Conservation (phyloP, 768 basidiomycete species). For the Neoboletus subvelutipes region DNA sequence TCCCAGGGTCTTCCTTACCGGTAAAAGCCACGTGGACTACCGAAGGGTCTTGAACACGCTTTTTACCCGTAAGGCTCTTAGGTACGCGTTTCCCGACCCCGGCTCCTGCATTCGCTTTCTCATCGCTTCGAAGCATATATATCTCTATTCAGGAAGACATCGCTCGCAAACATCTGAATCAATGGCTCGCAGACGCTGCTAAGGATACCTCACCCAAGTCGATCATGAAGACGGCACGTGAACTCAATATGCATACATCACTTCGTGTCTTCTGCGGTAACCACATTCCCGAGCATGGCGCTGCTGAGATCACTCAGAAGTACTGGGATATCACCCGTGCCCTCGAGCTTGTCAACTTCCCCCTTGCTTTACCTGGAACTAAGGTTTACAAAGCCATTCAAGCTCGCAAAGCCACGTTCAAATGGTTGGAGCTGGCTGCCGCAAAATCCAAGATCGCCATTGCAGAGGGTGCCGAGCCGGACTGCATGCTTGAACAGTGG, state of each 20-base stretch:
- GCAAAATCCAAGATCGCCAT: constrained; percentile 77
- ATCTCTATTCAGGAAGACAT: constrained; percentile 80
- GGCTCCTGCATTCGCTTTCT: not conserved
- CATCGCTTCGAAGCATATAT: constrained; percentile 60
- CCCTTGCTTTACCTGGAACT: constrained; percentile 90
- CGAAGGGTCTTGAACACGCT: constrained; percentile 86
- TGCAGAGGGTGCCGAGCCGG: constrained; percentile 74
- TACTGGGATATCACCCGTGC: constrained; percentile 97
- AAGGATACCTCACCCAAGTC: constrained; percentile 48
- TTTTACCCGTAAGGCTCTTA: constrained; percentile 92
- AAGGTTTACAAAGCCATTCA: constrained; percentile 94
- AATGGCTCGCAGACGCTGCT: constrained; percentile 66
- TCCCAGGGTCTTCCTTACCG: constrained; percentile 92
- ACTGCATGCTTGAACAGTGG: constrained; percentile 95
- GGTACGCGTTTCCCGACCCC: constrained; percentile 44
- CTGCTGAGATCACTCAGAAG: constrained; percentile 81
- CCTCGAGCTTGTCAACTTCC: constrained; percentile 98
- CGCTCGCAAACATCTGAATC: constrained; percentile 68
- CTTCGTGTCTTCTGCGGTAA: constrained; percentile 92
- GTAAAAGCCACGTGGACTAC: constrained; percentile 91
- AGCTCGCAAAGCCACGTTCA: constrained; percentile 82
- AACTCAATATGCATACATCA: constrained; percentile 96
- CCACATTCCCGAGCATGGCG: constrained; percentile 81
- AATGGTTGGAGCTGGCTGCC: constrained; percentile 79
- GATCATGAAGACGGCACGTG: constrained; percentile 90